Percentiles rank a stretch among this genome's conserved stretches.
Conservation (phyloP, 306 rosid genomes). For the Ormosia semicastrata region DNA sequence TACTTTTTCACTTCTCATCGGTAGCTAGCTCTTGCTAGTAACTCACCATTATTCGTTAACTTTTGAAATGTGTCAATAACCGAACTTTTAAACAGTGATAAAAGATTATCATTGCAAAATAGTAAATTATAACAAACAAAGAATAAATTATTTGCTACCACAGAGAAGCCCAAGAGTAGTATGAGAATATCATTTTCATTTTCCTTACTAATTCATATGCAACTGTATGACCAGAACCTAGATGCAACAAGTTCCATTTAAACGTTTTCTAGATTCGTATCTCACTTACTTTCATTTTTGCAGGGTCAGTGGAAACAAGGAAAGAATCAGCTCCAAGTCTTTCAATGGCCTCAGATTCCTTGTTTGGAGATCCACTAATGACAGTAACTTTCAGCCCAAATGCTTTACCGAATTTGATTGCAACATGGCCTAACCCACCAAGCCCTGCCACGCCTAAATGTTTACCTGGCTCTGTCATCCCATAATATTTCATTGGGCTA, state of each 20-base stretch:
- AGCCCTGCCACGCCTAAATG: constrained; percentile 95
- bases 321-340: constrained; percentile 86
- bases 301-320: constrained; percentile 63
- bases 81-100: neutral
- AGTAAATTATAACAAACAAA: constrained; percentile 6
- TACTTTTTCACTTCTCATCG: neutral
- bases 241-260: neutral
- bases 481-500: constrained; percentile 91
- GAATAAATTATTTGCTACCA: neutral
- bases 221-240: constrained; percentile 11
- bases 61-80: neutral
- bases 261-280: neutral
- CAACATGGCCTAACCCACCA: constrained; percentile 94
- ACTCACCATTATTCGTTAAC: neutral
- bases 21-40: neutral
- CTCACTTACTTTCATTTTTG: constrained; percentile 53
- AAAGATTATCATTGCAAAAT: neutral
- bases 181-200: neutral
- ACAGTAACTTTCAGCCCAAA: constrained; percentile 96
- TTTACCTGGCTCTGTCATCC: constrained; percentile 85
- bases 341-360: constrained; percentile 65
- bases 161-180: neutral
- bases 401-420: constrained; percentile 84
- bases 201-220: neutral
- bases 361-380: constrained; percentile 68